phyloP scores from a whole-genome alignment of 768 basidiomycete genomes.

The Phlebiopsis gigantea region DNA sequence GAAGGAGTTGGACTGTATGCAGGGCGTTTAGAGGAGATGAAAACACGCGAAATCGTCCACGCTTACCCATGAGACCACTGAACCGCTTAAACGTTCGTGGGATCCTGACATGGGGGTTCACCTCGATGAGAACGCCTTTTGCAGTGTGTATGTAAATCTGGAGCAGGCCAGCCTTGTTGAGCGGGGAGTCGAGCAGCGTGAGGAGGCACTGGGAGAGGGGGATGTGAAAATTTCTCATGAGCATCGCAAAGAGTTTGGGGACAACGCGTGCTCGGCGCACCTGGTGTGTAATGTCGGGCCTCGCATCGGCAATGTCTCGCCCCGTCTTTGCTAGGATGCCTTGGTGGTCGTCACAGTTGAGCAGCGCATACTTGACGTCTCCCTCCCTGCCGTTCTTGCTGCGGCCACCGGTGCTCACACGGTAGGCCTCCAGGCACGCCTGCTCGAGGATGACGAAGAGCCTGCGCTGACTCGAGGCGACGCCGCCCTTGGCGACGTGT shows the following conservation, averaged over 20 bases:
- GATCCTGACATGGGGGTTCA: slow-evolving; percentile 96
- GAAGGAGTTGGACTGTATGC: slow-evolving; percentile 83
- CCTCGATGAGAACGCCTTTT: slow-evolving; percentile 93
- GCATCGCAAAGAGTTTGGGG: neutral
- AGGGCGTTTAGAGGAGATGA: neutral
- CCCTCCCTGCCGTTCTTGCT: slow-evolving; percentile 48
- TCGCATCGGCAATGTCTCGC: slow-evolving; percentile 97
- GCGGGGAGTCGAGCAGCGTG: slow-evolving; percentile 92
- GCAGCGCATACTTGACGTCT: slow-evolving; percentile 91
- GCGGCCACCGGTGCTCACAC: slow-evolving; percentile 58
- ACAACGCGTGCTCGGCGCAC: slow-evolving; percentile 35
- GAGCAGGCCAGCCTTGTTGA: slow-evolving; percentile 94
- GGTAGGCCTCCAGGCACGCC: slow-evolving; percentile 94
- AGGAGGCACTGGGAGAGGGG: slow-evolving; percentile 70
- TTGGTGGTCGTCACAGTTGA: slow-evolving; percentile 99
- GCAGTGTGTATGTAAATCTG: slow-evolving; percentile 99
- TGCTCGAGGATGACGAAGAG: slow-evolving; percentile 90
- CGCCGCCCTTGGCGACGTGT: slow-evolving; percentile 57
- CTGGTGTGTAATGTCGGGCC: slow-evolving; percentile 99
- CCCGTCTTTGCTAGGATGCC: slow-evolving; percentile 97
- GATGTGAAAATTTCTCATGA: neutral
- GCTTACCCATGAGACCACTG: slow-evolving; percentile 91
- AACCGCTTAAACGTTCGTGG: slow-evolving; percentile 98
- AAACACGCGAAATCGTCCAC: slow-evolving; percentile 12
- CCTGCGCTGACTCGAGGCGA: slow-evolving; percentile 47